phyloP scores from a whole-genome alignment of 2,329 filamentous ascomycete genomes.

The Fusarium tanahbumbuense region DNA sequence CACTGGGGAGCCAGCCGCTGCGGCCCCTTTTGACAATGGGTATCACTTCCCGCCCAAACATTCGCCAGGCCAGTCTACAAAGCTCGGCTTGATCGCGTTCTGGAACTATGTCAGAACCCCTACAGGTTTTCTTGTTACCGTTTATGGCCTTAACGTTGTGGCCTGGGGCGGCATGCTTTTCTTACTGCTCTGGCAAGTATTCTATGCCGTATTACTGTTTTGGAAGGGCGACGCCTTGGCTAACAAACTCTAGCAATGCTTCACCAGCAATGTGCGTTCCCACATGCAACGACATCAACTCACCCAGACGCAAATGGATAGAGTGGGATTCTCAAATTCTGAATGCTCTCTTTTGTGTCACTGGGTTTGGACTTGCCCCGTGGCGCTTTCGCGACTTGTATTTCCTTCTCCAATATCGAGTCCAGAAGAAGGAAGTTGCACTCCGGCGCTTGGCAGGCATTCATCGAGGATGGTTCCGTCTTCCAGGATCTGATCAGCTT shows the following conservation, averaged over 20 bases:
- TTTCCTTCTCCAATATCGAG: constrained; percentile 74
- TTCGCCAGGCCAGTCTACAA: constrained; percentile 68
- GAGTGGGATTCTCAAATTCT: constrained; percentile 84
- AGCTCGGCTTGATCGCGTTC: constrained; percentile 69
- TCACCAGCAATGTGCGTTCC: constrained; percentile 78
- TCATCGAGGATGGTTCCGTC: constrained; percentile 79
- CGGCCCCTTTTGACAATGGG: constrained; percentile 67
- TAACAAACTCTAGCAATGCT: constrained; percentile 41
- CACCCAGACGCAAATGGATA: constrained; percentile 84
- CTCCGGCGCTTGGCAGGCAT: constrained; percentile 79
- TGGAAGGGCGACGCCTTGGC: background rate
- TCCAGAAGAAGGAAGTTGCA: constrained; percentile 63
- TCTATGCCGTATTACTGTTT: background rate
- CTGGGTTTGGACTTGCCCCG: constrained; percentile 84
- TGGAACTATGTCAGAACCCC: constrained; percentile 81
- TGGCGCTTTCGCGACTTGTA: constrained; percentile 87
- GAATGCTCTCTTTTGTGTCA: constrained; percentile 87
- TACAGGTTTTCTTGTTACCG: constrained; percentile 78
- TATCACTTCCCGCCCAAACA: constrained; percentile 74
- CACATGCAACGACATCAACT: constrained; percentile 77
- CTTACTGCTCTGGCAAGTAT: constrained; percentile 76
- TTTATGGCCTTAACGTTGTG: constrained; percentile 85
- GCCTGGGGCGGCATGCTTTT: constrained; percentile 95
- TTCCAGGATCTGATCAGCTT: constrained; percentile 73
- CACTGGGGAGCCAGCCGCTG: constrained; percentile 43